A percentile compares a stretch with the other conserved stretches of the same genome.
Conservation (phyloP, 31 red algal genomes). For the Asparagopsis taxiformis region DNA sequence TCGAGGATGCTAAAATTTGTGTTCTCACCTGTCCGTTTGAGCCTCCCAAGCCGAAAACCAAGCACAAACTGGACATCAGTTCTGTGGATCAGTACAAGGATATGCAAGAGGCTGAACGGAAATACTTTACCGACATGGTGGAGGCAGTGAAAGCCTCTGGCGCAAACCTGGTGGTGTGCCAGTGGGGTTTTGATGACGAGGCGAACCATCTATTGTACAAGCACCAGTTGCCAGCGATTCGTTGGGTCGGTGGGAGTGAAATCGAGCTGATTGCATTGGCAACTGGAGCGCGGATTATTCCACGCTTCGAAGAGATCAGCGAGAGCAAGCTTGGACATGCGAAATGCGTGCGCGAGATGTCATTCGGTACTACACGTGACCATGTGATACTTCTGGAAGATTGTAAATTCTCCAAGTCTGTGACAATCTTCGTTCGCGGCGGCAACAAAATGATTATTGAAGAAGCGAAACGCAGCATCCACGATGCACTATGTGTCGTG, state of each 20-base stretch:
- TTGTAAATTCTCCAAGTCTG: conserved; percentile 89
- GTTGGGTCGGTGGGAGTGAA: conserved; percentile 98
- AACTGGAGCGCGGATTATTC: conserved; percentile 97
- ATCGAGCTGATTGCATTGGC: conserved; percentile 98
- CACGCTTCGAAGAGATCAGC: conserved; percentile 94
- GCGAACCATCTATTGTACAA: conserved; percentile 97
- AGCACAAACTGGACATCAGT: conserved; percentile 98
- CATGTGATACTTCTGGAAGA: conserved; percentile 95
- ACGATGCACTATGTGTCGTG: conserved; percentile 98
- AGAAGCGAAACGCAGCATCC: conserved; percentile 97
- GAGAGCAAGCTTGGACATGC: conserved; percentile 88
- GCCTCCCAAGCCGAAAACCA: conserved; percentile 99
- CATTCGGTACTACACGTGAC: conserved; percentile 96
- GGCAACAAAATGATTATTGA: conserved; percentile 99
- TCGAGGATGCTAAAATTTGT: conserved; percentile 95
- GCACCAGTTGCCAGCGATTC: conserved; percentile 86
- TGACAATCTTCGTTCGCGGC: conserved; percentile 96
- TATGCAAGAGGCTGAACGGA: conserved; percentile 95
- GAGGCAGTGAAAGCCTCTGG: conserved; percentile 90
- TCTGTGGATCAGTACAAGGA: conserved; percentile 94
- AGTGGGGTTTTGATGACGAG: conserved; percentile 99
- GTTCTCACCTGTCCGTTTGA: conserved; percentile 99
- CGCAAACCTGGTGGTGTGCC: conserved; percentile 97
- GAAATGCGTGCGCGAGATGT: conserved; percentile 84
- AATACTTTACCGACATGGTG: conserved; percentile 98